Conservation (phyloP, 352 stramenopile species). For the Phytophthora pini region DNA sequence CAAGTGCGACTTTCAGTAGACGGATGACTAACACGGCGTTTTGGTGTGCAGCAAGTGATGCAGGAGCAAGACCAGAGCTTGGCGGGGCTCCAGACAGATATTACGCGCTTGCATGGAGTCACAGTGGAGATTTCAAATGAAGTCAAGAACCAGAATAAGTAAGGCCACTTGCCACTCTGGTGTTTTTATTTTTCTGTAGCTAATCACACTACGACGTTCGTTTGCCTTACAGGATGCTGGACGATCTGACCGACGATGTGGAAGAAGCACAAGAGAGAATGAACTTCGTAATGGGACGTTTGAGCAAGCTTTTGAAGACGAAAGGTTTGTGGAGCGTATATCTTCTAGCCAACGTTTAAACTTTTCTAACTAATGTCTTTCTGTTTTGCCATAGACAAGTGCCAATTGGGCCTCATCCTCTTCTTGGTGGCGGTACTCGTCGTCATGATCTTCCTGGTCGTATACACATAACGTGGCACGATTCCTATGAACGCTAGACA, state of each 20-base stretch:
- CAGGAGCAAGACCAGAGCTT: conserved; percentile 72
- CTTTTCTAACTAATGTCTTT: background rate
- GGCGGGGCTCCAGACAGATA: conserved; percentile 60
- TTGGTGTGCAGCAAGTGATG: conserved; percentile 60
- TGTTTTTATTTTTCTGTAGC: background rate
- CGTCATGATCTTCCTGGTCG: conserved; percentile 83
- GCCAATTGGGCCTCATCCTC: conserved; percentile 79
- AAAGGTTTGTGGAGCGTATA: conserved; percentile 55
- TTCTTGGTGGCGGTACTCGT: conserved; percentile 71
- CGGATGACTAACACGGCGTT: conserved; percentile 2
- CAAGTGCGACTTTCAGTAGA: background rate
- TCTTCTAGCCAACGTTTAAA: background rate
- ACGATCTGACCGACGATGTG: conserved; percentile 74
- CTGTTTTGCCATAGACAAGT: conserved; percentile 55
- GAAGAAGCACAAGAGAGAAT: conserved; percentile 81
- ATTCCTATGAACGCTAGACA: conserved; percentile 19
- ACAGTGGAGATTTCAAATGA: conserved; percentile 78
- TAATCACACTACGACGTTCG: background rate
- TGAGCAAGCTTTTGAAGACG: conserved; percentile 81
- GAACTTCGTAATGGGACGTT: conserved; percentile 84
- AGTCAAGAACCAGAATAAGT: conserved; percentile 82
- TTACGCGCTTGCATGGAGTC: conserved; percentile 65
- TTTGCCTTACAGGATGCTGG: conserved; percentile 63
- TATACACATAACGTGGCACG: conserved; percentile 68
- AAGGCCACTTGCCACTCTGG: conserved; percentile 5